These are phyloP conservation scores for Yamadazyma pseudoaaseri DNA, from an alignment of 1,139 yeast genomes.

Conservation along the genomic window DNA sequence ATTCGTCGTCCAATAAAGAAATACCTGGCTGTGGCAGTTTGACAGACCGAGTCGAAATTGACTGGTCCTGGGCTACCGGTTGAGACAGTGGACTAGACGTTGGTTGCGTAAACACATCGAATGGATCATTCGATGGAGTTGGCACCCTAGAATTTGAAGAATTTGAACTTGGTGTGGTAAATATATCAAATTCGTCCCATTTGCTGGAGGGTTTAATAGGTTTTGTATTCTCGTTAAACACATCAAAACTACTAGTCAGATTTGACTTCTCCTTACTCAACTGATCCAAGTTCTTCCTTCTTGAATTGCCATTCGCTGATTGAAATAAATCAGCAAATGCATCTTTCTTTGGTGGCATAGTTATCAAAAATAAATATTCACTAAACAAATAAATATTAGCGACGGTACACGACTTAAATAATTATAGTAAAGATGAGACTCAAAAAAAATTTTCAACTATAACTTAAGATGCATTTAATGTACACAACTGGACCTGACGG, in stretches of 20 bases:
- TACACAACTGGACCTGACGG: constrained; percentile 94
- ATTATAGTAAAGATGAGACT: background rate
- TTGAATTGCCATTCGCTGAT: constrained; percentile 33
- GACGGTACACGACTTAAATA: constrained; percentile 2
- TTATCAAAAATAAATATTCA: background rate
- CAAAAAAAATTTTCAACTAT: constrained; percentile 6
- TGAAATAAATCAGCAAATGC: constrained; percentile 49
- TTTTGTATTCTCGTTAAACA: background rate
- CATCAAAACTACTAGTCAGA: background rate
- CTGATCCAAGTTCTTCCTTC: constrained; percentile 13
- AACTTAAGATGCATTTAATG: constrained; percentile 87
- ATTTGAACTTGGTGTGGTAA: constrained; percentile 8
- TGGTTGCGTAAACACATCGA: constrained; percentile 17
- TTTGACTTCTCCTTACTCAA: constrained; percentile 9
- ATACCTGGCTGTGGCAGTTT: background rate
- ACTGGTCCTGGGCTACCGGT: no score
- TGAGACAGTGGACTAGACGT: background rate
- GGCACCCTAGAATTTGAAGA: background rate
- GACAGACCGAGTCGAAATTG: background rate
- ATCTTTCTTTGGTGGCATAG: constrained; percentile 41
- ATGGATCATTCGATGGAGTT: constrained; percentile 18
- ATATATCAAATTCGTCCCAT: constrained; percentile 16
- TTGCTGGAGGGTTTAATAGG: constrained; percentile 1
- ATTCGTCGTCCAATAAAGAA: constrained; percentile 42
- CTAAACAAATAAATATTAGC: no score